phyloP scores from a whole-genome alignment of 1,284 basidiomycete genomes.

The Laetiporus sulphureus region DNA sequence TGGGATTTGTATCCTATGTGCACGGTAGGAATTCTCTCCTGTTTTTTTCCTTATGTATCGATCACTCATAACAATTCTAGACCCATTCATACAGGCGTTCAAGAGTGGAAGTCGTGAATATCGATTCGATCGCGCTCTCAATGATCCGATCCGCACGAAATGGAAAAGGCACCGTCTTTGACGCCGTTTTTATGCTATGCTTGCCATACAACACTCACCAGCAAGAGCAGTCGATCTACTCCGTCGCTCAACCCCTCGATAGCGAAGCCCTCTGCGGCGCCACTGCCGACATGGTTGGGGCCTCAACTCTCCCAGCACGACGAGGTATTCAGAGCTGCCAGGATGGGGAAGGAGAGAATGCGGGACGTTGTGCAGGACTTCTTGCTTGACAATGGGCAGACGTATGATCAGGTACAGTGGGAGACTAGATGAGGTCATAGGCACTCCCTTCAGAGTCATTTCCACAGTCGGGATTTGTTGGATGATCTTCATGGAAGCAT shows the following conservation, averaged over 20 bases:
- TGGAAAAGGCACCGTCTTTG: neutral
- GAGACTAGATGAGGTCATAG: too few species aligned
- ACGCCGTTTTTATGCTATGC: slow-evolving; percentile 1
- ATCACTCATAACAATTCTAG: too few species aligned
- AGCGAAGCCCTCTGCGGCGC: neutral
- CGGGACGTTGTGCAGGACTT: neutral
- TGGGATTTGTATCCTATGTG: slow-evolving; percentile 61
- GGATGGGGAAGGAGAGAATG: slow-evolving; percentile 1
- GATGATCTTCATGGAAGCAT: too few species aligned
- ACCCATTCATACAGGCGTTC: slow-evolving; percentile 14
- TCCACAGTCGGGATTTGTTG: too few species aligned
- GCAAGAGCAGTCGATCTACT: neutral
- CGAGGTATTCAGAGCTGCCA: neutral
- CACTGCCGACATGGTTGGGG: neutral
- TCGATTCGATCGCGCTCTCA: slow-evolving; percentile 12
- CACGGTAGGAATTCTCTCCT: slow-evolving; percentile 52
- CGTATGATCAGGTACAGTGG: too few species aligned
- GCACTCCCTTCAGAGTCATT: too few species aligned
- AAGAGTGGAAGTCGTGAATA: slow-evolving; percentile 19
- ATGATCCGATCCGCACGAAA: neutral
- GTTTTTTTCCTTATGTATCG: too few species aligned
- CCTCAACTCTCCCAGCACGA: neutral
- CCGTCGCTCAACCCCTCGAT: neutral
- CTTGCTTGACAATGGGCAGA: slow-evolving; percentile 19
- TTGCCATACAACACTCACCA: slow-evolving; percentile 4